These are phyloP conservation scores for Kodamaea sp. DNA, from an alignment of 1,139 yeast species.

Conservation along the genomic window DNA sequence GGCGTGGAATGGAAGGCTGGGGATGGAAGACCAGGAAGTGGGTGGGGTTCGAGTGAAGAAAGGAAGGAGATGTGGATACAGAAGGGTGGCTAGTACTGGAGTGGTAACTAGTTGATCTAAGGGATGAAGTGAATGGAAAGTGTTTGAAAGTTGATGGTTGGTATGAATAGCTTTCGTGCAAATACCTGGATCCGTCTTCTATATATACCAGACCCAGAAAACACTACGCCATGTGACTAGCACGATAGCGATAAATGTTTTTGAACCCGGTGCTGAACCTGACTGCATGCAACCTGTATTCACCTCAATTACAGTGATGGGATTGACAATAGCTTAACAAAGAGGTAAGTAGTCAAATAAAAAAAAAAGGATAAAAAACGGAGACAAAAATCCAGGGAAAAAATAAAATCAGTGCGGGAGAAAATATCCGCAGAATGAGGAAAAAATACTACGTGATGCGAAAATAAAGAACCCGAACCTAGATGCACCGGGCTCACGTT, in stretches of 20 bases:
- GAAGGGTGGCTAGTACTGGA: too few relatives aligned
- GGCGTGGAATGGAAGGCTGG: too few relatives aligned
- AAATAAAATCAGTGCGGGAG: too few relatives aligned
- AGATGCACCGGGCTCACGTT: too few relatives aligned
- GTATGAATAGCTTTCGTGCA: too few relatives aligned
- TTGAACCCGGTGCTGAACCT: slow-evolving; percentile 6
- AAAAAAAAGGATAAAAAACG: neutral
- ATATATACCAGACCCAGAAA: slow-evolving; percentile 7
- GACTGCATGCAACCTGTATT: slow-evolving; percentile 7
- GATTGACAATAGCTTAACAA: slow-evolving; percentile 5
- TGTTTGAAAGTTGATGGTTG: too few relatives aligned
- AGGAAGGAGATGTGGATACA: too few relatives aligned
- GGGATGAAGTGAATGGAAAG: slow-evolving; percentile 1
- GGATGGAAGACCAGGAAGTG: too few relatives aligned
- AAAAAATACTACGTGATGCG: neutral
- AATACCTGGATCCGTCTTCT: too few relatives aligned
- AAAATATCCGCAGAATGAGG: neutral
- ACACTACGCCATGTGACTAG: slow-evolving; percentile 10
- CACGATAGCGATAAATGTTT: slow-evolving; percentile 6
- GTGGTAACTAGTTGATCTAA: too few relatives aligned
- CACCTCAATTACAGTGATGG: slow-evolving; percentile 9
- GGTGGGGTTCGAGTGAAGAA: too few relatives aligned
- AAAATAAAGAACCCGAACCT: too few relatives aligned
- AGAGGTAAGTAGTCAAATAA: neutral
- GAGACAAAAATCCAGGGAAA: neutral